These are phyloP conservation scores for Bertia moriformis DNA, from an alignment of 2,329 filamentous ascomycete species.

Conservation along the genomic window DNA sequence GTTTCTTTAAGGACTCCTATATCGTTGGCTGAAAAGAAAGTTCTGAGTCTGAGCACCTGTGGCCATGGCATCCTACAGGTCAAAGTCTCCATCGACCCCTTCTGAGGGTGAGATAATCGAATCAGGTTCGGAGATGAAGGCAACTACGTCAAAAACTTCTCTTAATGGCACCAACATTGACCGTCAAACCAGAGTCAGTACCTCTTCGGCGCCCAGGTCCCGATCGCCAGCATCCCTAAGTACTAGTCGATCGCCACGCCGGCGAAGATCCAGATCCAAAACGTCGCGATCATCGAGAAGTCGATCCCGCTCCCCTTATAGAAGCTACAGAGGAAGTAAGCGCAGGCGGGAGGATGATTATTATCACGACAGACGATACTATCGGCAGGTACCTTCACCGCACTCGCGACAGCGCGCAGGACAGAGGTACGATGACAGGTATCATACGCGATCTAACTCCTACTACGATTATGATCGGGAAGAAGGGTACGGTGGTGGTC, in stretches of 20 bases:
- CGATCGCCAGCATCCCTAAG: constrained; percentile 10
- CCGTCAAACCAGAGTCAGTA: constrained; percentile 38
- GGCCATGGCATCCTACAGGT: constrained; percentile 17
- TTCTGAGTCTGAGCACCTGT: not conserved
- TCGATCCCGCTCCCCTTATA: not conserved
- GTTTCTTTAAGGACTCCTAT: too few species aligned
- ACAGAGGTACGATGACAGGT: not conserved
- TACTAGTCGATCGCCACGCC: constrained; percentile 18
- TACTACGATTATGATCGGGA: constrained; percentile 25
- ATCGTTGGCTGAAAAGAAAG: not conserved
- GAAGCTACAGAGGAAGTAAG: not conserved
- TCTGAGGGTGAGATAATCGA: constrained; percentile 43
- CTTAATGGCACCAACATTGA: constrained; percentile 40
- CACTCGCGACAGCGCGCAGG: not conserved
- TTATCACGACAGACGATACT: not conserved
- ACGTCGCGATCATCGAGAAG: not conserved
- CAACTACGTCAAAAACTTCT: constrained; percentile 39
- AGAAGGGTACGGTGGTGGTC: constrained; percentile 15
- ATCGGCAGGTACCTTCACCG: not conserved
- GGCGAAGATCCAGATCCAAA: constrained; percentile 2
- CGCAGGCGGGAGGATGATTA: not conserved
- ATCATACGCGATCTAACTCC: constrained; percentile 4
- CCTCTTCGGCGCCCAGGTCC: constrained; percentile 6
- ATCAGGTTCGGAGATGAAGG: constrained; percentile 40
- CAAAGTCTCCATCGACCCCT: constrained; percentile 20